Percentiles rank a stretch among this genome's conserved stretches.
Evolutionary conservation across 768 basidiomycete species (phyloP).

Genomic region (Pleurotus giganteus): DNA sequence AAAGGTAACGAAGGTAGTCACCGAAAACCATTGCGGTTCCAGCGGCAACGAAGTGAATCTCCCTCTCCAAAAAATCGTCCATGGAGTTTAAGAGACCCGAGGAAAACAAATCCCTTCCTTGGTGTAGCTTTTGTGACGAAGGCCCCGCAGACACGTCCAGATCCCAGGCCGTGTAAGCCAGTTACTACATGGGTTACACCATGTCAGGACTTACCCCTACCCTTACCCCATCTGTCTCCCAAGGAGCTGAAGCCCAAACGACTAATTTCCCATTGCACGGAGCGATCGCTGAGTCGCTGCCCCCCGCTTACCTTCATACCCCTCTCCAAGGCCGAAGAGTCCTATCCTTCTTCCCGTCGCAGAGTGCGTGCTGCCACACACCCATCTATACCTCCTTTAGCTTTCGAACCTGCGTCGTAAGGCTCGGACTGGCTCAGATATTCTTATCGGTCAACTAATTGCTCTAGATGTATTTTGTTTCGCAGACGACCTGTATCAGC

Average conservation of each 20-base stretch:
- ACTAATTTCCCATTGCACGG: neutral
- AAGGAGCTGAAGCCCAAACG: neutral
- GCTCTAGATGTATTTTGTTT: no score
- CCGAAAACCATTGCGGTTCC: neutral
- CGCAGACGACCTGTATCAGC: no score
- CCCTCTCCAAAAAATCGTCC: neutral
- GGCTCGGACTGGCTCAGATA: no score
- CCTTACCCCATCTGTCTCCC: neutral
- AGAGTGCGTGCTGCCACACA: no score
- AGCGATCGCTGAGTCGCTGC: no score
- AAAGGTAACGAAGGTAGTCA: neutral
- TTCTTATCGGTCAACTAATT: no score
- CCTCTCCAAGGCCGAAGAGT: neutral
- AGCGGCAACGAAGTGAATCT: neutral
- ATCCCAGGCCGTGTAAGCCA: neutral
- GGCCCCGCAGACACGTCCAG: neutral
- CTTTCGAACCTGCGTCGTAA: no score
- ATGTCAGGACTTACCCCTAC: neutral
- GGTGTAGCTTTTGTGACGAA: neutral
- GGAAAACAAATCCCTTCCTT: constrained; percentile 1
- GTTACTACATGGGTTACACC: neutral
- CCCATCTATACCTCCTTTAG: no score
- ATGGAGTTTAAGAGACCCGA: neutral
- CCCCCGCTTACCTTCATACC: neutral
- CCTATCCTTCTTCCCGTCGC: neutral